A percentile compares a stretch with the other conserved stretches of the same genome.
phyloP scores from a whole-genome alignment of 2,329 filamentous ascomycete genomes.

The Dothiorella sarmentorum region DNA sequence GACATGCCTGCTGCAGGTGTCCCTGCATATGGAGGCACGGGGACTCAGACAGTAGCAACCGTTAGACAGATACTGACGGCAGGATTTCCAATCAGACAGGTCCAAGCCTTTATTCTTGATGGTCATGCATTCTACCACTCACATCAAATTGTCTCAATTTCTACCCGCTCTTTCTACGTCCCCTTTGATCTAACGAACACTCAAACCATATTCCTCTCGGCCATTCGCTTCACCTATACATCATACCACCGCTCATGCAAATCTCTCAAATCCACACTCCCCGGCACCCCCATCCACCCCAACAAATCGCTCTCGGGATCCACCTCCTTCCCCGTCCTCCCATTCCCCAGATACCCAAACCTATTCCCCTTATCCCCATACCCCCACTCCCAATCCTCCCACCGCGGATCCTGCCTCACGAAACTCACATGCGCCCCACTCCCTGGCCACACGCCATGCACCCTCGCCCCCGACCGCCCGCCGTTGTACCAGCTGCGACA shows the following conservation, averaged over 20 bases:
- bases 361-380: slow-evolving; percentile 43
- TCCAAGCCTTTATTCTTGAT: no score
- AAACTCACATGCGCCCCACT: slow-evolving; percentile 61
- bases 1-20: no score
- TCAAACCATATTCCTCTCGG: no score
- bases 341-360: slow-evolving; percentile 66
- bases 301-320: slow-evolving; percentile 59
- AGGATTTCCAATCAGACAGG: no score
- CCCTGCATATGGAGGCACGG: no score
- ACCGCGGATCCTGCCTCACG: slow-evolving; percentile 54
- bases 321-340: slow-evolving; percentile 59
- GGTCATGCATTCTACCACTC: no score
- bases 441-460: slow-evolving; percentile 69
- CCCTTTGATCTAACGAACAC: no score
- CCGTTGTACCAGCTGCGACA: slow-evolving; percentile 74
- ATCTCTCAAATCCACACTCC: slow-evolving; percentile 57
- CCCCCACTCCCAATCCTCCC: slow-evolving; percentile 59
- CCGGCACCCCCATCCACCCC: slow-evolving; percentile 57
- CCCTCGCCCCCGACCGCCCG: slow-evolving; percentile 48
- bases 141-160: no score
- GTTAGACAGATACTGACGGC: no score
- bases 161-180: no score
- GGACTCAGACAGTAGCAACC: no score
- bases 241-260: slow-evolving; percentile 66
- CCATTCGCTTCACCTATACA: no score